These are phyloP conservation scores for Ophiostoma triangulosporum DNA, from an alignment of 2,329 filamentous ascomycete species.

Conservation along the genomic window DNA sequence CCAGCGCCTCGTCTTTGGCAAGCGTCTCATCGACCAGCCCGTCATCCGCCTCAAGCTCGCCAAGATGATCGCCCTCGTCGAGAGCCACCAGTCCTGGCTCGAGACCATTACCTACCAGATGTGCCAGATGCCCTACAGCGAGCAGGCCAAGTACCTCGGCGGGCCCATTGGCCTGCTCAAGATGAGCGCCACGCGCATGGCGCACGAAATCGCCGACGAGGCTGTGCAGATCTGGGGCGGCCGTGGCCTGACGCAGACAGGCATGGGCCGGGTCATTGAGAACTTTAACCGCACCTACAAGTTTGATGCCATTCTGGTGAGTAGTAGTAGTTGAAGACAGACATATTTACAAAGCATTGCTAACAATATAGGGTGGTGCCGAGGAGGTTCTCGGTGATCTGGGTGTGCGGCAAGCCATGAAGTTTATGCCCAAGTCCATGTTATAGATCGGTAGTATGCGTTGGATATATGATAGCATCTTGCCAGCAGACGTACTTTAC, in stretches of 20 bases:
- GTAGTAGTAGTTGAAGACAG: neutral
- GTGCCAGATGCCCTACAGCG: conserved; percentile 67
- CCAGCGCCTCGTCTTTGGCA: conserved; percentile 73
- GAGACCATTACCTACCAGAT: conserved; percentile 80
- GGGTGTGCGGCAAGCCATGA: conserved; percentile 72
- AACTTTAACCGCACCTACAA: conserved; percentile 78
- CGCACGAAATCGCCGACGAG: conserved; percentile 74
- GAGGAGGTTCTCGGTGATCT: conserved; percentile 74
- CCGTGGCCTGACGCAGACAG: conserved; percentile 62
- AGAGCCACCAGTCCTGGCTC: conserved; percentile 76
- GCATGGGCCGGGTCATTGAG: conserved; percentile 73
- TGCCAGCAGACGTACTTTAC: neutral
- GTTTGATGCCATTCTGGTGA: conserved; percentile 54
- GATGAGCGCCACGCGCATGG: conserved; percentile 60
- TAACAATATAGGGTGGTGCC: conserved; percentile 43
- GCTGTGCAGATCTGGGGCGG: conserved; percentile 79
- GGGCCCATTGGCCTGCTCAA: conserved; percentile 77
- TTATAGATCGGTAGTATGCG: conserved; percentile 32
- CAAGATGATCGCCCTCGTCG: conserved; percentile 72
- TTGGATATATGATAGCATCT: neutral
- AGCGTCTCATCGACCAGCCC: conserved; percentile 69
- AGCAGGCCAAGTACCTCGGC: conserved; percentile 62
- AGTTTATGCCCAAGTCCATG: conserved; percentile 73
- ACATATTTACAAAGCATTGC: neutral
- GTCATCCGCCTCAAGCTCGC: conserved; percentile 77